Evolutionary conservation across 345 rosid genomes (phyloP).

Genomic region (Linum tenue): DNA sequence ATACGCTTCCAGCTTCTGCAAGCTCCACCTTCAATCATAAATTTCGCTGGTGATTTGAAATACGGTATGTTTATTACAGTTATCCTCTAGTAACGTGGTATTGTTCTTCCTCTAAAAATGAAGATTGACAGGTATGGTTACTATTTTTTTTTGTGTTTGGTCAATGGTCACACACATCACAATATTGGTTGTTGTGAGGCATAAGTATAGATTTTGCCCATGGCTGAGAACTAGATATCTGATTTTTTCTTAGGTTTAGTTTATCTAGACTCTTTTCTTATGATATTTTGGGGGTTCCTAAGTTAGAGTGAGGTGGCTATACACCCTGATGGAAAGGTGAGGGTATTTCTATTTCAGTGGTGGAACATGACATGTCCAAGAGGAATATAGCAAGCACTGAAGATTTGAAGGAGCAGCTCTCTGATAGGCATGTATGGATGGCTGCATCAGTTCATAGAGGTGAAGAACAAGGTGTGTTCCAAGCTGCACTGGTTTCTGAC

Average conservation of each 20-base stretch:
- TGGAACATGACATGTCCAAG: slow-evolving; percentile 30
- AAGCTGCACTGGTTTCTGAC: slow-evolving; percentile 1
- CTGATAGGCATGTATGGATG: slow-evolving; percentile 64
- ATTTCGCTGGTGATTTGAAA: slow-evolving; percentile 86
- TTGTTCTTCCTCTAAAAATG: not conserved
- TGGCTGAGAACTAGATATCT: too few relatives aligned
- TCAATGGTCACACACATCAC: too few relatives aligned
- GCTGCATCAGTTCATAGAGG: slow-evolving; percentile 86
- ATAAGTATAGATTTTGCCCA: too few relatives aligned
- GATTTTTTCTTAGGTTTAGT: not conserved
- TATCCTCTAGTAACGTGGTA: not conserved
- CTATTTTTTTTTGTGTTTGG: too few relatives aligned
- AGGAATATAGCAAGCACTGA: slow-evolving; percentile 28
- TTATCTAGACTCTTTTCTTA: not conserved
- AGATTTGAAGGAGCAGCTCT: slow-evolving; percentile 48
- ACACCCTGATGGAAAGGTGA: slow-evolving; percentile 2
- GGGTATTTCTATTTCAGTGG: slow-evolving; percentile 26
- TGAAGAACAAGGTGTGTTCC: slow-evolving; percentile 67
- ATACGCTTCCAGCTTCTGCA: slow-evolving; percentile 68
- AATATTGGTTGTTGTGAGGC: too few relatives aligned
- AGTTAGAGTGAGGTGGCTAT: not conserved
- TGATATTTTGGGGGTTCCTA: not conserved
- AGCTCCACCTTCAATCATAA: slow-evolving; percentile 58
- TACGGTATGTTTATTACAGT: slow-evolving; percentile 36
- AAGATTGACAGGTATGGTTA: not conserved